phyloP scores from a whole-genome alignment of 1,284 basidiomycete genomes.

The Gastroboletus turbinatus region DNA sequence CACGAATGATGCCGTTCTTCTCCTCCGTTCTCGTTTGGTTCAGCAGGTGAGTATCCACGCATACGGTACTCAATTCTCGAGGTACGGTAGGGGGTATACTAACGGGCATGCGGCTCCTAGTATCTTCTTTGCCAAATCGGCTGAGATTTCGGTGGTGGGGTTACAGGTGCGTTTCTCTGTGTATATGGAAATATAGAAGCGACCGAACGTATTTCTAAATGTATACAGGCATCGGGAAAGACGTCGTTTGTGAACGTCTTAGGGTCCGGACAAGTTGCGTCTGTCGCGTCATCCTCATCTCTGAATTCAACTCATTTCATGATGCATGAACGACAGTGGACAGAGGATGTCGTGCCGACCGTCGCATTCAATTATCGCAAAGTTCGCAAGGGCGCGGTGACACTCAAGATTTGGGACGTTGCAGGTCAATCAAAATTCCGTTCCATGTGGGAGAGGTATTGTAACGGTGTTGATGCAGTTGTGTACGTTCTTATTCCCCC shows the following conservation, averaged over 20 bases:
- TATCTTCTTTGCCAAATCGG: constrained; percentile 85
- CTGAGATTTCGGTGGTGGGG: constrained; percentile 93
- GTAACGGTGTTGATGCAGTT: constrained; percentile 91
- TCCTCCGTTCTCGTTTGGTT: constrained; percentile 69
- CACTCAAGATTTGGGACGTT: constrained; percentile 94
- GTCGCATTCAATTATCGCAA: constrained; percentile 89
- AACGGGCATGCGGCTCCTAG: constrained; percentile 34
- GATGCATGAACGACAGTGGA: constrained; percentile 56
- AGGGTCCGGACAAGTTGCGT: constrained; percentile 74
- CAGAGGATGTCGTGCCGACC: constrained; percentile 91
- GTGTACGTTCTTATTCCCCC: constrained; percentile 57
- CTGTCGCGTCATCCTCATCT: neutral
- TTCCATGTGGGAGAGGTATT: constrained; percentile 94
- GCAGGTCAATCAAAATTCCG: constrained; percentile 95
- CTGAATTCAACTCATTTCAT: neutral
- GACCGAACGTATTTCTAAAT: constrained; percentile 11
- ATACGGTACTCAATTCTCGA: neutral
- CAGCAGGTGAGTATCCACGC: constrained; percentile 46
- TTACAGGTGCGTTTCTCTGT: constrained; percentile 63
- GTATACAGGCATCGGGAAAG: constrained; percentile 82
- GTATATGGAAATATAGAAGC: constrained; percentile 9
- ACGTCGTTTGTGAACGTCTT: constrained; percentile 93
- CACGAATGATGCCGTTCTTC: constrained; percentile 46
- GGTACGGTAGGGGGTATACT: neutral
- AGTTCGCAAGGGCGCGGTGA: constrained; percentile 87